phyloP scores from a whole-genome alignment of 805 yeast genomes.

The Helenozyma baotianmanensis region DNA sequence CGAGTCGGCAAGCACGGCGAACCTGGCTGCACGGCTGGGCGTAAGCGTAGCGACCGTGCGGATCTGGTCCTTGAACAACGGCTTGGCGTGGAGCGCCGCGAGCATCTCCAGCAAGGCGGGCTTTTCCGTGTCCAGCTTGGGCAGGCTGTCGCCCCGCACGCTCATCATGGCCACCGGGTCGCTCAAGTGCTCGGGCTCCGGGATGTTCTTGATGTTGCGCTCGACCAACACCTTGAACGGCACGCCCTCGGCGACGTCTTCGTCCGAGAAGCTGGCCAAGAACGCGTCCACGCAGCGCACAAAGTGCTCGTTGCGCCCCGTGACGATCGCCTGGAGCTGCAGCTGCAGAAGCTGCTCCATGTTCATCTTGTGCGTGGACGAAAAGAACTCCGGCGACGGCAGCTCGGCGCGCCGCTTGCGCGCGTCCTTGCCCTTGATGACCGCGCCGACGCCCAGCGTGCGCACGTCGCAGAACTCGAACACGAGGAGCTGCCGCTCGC shows the following conservation, averaged over 20 bases:
- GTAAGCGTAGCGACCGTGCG: constrained; percentile 44
- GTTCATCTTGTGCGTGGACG: constrained; percentile 38
- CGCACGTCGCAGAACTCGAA: constrained; percentile 76
- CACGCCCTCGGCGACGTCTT: constrained; percentile 22
- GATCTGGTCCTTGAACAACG: constrained; percentile 62
- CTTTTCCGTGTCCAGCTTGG: constrained; percentile 5
- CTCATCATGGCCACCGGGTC: constrained; percentile 55
- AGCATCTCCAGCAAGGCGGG: constrained; percentile 39
- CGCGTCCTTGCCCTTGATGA: constrained; percentile 18
- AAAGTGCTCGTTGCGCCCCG: constrained; percentile 54
- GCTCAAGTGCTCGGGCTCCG: constrained; percentile 43
- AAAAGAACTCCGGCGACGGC: constrained; percentile 19
- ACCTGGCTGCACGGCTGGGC: constrained; percentile 44
- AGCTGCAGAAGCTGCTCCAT: constrained; percentile 50
- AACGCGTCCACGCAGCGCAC: constrained; percentile 11
- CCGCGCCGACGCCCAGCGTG: constrained; percentile 43
- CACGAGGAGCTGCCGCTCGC: constrained; percentile 51
- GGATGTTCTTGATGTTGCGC: constrained; percentile 37
- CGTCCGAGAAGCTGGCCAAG: constrained; percentile 21
- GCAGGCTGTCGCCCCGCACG: background rate
- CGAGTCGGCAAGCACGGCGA: constrained; percentile 37
- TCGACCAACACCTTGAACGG: constrained; percentile 39
- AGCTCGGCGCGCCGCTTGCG: constrained; percentile 1
- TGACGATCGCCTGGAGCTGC: constrained; percentile 57
- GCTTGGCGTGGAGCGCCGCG: constrained; percentile 39